Evolutionary conservation across 371 early-diverging fungal species (phyloP).

Genomic region (Entomophthora muscae): DNA sequence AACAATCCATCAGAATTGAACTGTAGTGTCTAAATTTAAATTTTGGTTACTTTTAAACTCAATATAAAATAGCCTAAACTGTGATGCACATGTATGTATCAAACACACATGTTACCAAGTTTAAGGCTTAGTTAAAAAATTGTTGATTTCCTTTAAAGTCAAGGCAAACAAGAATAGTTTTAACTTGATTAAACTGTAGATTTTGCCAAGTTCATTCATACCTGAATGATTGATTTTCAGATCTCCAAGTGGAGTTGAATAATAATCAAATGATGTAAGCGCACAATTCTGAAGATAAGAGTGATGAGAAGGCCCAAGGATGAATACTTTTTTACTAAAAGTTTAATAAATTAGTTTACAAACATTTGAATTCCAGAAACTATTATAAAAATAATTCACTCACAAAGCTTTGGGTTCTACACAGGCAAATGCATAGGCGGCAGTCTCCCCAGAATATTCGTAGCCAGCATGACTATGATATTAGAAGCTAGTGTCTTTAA

Average conservation of each 20-base stretch:
- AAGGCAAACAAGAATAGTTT: no score
- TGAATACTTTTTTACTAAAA: constrained; percentile 70
- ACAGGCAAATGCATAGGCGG: constrained; percentile 70
- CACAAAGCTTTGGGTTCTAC: constrained; percentile 40
- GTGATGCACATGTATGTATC: no score
- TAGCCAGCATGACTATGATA: constrained; percentile 73
- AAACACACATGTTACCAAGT: no score
- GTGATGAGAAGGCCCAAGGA: constrained; percentile 89
- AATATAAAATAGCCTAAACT: no score
- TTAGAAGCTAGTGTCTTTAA: constrained; percentile 2
- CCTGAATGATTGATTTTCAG: constrained; percentile 43
- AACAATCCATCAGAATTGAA: no score
- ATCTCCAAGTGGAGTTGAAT: constrained; percentile 77
- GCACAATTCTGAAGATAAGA: constrained; percentile 63
- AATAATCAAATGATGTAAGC: constrained; percentile 40
- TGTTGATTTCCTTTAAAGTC: no score
- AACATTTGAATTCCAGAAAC: neutral
- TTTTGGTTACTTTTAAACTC: no score
- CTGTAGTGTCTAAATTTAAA: no score
- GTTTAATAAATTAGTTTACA: no score
- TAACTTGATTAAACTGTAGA: no score
- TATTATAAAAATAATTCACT: constrained; percentile 9
- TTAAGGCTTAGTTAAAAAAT: no score
- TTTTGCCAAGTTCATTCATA: no score
- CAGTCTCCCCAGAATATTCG: constrained; percentile 70